Evolutionary conservation across 305 asterid genomes (phyloP).

Genomic region (Striga hermonthica): DNA sequence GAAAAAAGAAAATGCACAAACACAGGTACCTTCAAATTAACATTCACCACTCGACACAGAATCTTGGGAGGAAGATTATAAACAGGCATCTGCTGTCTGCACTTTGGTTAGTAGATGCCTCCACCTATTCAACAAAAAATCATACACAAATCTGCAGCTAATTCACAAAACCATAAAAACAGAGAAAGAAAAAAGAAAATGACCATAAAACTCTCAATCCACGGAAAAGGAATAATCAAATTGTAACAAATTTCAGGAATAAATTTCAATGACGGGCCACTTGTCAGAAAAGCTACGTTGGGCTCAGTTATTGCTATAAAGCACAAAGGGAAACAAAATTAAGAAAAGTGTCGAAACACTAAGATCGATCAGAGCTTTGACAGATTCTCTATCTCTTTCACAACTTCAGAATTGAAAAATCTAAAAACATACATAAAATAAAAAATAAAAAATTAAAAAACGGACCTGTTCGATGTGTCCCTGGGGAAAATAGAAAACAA

Average conservation of each 20-base stretch:
- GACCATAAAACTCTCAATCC: background rate
- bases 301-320: slow-evolving; percentile 12
- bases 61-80: slow-evolving; percentile 82
- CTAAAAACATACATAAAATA: background rate
- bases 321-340: slow-evolving; percentile 9
- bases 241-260: background rate
- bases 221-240: background rate
- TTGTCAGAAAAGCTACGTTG: slow-evolving; percentile 7
- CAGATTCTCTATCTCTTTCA: background rate
- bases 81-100: slow-evolving; percentile 87
- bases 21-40: slow-evolving; percentile 58
- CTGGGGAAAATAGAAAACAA: slow-evolving; percentile 86
- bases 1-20: background rate
- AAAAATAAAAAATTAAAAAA: background rate
- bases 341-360: slow-evolving; percentile 8
- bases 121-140: slow-evolving; percentile 49
- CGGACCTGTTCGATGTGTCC: slow-evolving; percentile 86
- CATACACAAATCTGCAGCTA: background rate
- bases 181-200: background rate
- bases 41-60: slow-evolving; percentile 73
- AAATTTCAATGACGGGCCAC: background rate
- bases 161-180: background rate
- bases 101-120: slow-evolving; percentile 80
- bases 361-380: slow-evolving; percentile 23
- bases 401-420: background rate